Evolutionary conservation across 495 filamentous ascomycete species (phyloP), one percentile per base, ranked within the genome.

Genomic region (Xylaria scruposa): DNA sequence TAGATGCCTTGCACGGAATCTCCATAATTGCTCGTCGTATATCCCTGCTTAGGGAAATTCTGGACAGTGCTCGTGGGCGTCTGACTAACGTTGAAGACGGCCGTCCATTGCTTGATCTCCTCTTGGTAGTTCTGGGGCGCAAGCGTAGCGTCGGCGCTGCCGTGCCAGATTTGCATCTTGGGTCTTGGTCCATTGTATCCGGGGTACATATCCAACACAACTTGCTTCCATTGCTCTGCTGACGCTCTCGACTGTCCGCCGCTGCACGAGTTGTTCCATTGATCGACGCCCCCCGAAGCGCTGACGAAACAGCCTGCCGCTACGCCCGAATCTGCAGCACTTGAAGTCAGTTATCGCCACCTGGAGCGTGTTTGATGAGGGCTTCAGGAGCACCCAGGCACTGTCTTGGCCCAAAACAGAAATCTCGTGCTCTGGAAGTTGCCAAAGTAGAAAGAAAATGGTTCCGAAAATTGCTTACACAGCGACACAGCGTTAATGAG

Each of bases 91-190:
- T 83, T 82, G 54, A 85, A 79, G 3, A 89, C 85, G 40, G 80
- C 83, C 3, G 84, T 84, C 85, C 86, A 88, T 78, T 86, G 83
- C 79, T 87, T 85, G 70, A 88, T 81, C 62, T 77, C 74, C 78
- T 88, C 85, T 38, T 82, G 73, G 44, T 86, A 83, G 75, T 88
- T 87, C 59, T 82, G 75, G 29, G 80, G 84, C 67, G 78, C 78
- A 5, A 90, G 70, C 1, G 81, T 84, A 42, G 80, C 77, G 70
- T 88, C 86, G 6, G 70, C 76, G 21, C 79, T 85, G 33, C 86
- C 86, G 73, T 88, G 86, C 75, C 79, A 86, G 67, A 88, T 79
- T 81, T 89, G 88, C 85, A 91, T 88, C 70, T 82, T 81, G 2
- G 88, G 86, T 8, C 86, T 75, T 15, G 76, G 66, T 0, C 89